Percentiles rank a stretch among this genome's conserved stretches.
Conservation (phyloP, 306 rosid genomes). For the Citrullus amarus region DNA sequence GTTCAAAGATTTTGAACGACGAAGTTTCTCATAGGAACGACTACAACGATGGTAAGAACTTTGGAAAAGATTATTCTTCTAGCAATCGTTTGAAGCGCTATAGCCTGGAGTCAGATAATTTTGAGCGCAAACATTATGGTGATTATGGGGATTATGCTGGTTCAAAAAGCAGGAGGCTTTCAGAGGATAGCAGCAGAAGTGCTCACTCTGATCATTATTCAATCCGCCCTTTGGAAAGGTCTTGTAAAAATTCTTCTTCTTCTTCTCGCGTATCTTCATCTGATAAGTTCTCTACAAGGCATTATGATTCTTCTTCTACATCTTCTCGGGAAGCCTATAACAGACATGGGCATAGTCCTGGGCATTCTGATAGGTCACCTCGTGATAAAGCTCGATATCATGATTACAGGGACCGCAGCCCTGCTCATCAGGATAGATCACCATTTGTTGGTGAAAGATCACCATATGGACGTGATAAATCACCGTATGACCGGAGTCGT, state of each 20-base stretch:
- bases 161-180: slow-evolving; percentile 58
- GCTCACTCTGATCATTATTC: slow-evolving; percentile 51
- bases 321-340: slow-evolving; percentile 53
- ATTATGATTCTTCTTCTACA: slow-evolving; percentile 52
- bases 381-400: slow-evolving; percentile 53
- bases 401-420: slow-evolving; percentile 64
- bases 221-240: slow-evolving; percentile 52
- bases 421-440: slow-evolving; percentile 24
- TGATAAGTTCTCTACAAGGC: slow-evolving; percentile 58
- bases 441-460: slow-evolving; percentile 44
- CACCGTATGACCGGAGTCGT: slow-evolving; percentile 56
- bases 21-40: slow-evolving; percentile 40
- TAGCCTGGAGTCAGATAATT: slow-evolving; percentile 45
- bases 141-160: slow-evolving; percentile 39
- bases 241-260: slow-evolving; percentile 41
- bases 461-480: slow-evolving; percentile 44
- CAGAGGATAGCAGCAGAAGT: slow-evolving; percentile 50
- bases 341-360: slow-evolving; percentile 83
- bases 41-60: slow-evolving; percentile 58
- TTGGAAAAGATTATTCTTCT: slow-evolving; percentile 47
- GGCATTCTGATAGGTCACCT: slow-evolving; percentile 77
- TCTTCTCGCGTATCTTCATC: slow-evolving; percentile 38
- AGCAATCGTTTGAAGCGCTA: slow-evolving; percentile 71
- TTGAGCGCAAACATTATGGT: slow-evolving; percentile 60
- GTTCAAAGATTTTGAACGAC: slow-evolving; percentile 77